Conservation (phyloP, 495 filamentous ascomycete species). For the Amniculicola lignicola region DNA sequence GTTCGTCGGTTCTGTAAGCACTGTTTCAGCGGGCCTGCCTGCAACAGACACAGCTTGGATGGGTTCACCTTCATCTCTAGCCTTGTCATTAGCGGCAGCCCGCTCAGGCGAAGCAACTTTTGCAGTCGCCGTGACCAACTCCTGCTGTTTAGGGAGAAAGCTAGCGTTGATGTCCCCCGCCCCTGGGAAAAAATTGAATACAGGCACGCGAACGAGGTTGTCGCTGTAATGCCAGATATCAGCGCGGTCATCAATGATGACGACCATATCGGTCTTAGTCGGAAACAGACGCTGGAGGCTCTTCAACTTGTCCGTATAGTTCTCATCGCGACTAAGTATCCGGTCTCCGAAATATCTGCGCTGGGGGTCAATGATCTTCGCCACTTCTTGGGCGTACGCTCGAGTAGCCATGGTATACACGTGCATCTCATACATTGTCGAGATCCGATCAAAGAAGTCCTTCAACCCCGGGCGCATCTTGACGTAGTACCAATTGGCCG, state of each 20-base stretch:
- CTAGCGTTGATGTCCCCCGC: conserved; percentile 99
- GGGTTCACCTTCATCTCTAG: conserved; percentile 6
- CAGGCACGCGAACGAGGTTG: conserved; percentile 90
- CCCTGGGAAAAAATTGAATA: conserved; percentile 96
- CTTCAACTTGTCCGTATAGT: conserved; percentile 85
- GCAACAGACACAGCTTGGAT: conserved; percentile 12
- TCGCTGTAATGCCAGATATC: conserved; percentile 97
- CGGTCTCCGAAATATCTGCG: conserved; percentile 87
- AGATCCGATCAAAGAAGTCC: conserved; percentile 74
- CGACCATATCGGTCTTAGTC: conserved; percentile 97
- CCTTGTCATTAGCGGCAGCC: neutral
- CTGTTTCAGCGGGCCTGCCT: conserved; percentile 32
- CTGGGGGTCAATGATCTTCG: conserved; percentile 87
- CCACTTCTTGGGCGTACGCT: conserved; percentile 87
- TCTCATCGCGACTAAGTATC: conserved; percentile 94
- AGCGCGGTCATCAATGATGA: conserved; percentile 95
- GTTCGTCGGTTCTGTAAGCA: conserved; percentile 28
- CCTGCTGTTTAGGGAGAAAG: conserved; percentile 76
- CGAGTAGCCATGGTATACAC: conserved; percentile 99
- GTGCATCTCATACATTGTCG: conserved; percentile 86
- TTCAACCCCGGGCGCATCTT: conserved; percentile 92
- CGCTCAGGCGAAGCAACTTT: conserved; percentile 2
- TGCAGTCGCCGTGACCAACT: conserved; percentile 9
- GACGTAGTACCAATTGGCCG: conserved; percentile 87
- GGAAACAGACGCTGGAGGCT: conserved; percentile 89